Conservation (phyloP, 2,329 filamentous ascomycete species). For the Aureobasidium musti region DNA sequence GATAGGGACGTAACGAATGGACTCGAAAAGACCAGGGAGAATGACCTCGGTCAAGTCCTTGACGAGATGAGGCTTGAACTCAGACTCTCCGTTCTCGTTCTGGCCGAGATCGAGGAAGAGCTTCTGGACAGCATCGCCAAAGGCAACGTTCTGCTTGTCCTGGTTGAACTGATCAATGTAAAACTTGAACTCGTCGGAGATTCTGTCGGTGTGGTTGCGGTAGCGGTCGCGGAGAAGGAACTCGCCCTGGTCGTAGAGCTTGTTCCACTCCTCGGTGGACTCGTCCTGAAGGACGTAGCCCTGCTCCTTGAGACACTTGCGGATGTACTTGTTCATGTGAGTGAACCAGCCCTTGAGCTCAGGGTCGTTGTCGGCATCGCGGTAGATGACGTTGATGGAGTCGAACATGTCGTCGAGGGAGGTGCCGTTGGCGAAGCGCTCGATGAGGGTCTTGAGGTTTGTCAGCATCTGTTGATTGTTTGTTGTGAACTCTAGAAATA, state of each 20-base stretch:
- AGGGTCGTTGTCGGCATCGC: conserved; percentile 79
- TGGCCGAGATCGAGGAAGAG: conserved; percentile 89
- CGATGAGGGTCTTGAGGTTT: conserved; percentile 70
- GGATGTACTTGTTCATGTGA: conserved; percentile 72
- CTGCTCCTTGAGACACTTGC: conserved; percentile 81
- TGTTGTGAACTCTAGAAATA: conserved; percentile 48
- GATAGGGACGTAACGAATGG: conserved; percentile 84
- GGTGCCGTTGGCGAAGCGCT: conserved; percentile 89
- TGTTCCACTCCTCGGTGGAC: conserved; percentile 79
- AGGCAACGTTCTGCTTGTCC: conserved; percentile 82
- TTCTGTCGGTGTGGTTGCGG: conserved; percentile 76
- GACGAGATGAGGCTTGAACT: conserved; percentile 89
- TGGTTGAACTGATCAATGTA: conserved; percentile 84
- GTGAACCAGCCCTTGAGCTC: conserved; percentile 92
- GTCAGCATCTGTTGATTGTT: conserved; percentile 53
- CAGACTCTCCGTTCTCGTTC: conserved; percentile 77
- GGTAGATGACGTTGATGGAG: conserved; percentile 81
- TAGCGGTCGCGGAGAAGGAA: conserved; percentile 90
- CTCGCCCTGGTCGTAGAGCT: conserved; percentile 79
- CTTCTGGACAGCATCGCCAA: conserved; percentile 74
- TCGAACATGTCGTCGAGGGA: conserved; percentile 84
- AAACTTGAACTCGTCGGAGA: conserved; percentile 90
- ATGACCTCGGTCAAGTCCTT: conserved; percentile 89
- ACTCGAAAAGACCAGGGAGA: conserved; percentile 78
- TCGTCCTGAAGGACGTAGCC: conserved; percentile 85